Conservation (phyloP, 768 basidiomycete species). For the Holtermanniella nyarrowii region DNA sequence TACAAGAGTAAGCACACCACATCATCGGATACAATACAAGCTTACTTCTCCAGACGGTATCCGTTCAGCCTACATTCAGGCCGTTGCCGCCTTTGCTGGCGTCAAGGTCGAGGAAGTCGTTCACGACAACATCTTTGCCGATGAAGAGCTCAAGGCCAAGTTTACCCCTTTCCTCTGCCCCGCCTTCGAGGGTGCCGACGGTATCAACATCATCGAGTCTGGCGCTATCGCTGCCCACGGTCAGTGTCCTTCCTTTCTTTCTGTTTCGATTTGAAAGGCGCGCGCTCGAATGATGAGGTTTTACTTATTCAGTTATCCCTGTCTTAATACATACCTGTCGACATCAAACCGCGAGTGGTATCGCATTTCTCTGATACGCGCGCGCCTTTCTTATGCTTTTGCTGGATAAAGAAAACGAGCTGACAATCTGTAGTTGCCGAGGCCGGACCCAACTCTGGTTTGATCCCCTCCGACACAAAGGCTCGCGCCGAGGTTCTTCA, state of each 20-base stretch:
- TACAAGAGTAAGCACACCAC: not conserved
- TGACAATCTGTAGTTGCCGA: conserved; percentile 52
- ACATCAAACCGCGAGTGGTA: conserved; percentile 45
- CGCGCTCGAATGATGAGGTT: conserved; percentile 44
- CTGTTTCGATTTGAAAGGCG: not conserved
- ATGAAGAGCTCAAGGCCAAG: conserved; percentile 46
- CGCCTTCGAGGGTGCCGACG: conserved; percentile 63
- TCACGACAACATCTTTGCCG: conserved; percentile 29
- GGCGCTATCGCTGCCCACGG: conserved; percentile 75
- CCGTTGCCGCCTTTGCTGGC: conserved; percentile 52
- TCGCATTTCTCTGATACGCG: conserved; percentile 37
- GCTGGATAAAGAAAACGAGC: not conserved
- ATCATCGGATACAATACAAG: not conserved
- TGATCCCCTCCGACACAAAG: conserved; percentile 57
- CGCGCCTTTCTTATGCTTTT: not conserved
- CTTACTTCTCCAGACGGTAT: conserved; percentile 23
- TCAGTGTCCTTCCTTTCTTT: conserved; percentile 47
- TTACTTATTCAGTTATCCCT: conserved; percentile 58
- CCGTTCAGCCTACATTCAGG: conserved; percentile 34
- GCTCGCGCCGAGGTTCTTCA: conserved; percentile 71
- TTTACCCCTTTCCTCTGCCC: conserved; percentile 53
- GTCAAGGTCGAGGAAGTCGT: conserved; percentile 70
- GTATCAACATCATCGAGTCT: conserved; percentile 68
- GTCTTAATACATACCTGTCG: conserved; percentile 56
- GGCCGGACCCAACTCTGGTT: conserved; percentile 63